Conservation (phyloP, 108 stramenopile species). For the Schizochytrium sp. region DNA sequence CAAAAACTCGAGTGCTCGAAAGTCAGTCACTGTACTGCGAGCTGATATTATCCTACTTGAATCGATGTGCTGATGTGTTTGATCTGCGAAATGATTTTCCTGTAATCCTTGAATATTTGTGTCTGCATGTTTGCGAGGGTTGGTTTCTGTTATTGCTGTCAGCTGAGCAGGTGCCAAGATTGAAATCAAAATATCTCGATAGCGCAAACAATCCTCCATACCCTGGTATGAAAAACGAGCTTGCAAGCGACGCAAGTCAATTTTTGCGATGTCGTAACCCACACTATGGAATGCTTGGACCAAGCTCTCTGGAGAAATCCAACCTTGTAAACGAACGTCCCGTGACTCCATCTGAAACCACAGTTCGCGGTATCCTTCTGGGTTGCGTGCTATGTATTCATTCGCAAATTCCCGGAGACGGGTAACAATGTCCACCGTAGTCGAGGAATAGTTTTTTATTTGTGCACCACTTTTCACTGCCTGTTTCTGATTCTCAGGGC, state of each 20-base stretch:
- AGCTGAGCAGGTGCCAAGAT: background rate
- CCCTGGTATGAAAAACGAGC: background rate
- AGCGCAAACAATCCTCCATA: background rate
- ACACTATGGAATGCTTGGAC: background rate
- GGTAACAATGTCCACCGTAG: background rate
- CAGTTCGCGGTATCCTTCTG: background rate
- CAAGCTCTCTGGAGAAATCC: background rate
- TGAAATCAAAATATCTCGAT: background rate
- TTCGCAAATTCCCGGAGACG: conserved; percentile 26
- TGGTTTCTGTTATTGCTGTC: background rate
- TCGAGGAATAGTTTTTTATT: background rate
- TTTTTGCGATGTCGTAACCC: background rate
- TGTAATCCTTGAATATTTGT: too few species aligned
- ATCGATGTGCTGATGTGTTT: too few species aligned
- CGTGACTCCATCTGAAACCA: conserved; percentile 28
- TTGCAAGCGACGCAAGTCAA: background rate
- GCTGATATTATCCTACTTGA: too few species aligned
- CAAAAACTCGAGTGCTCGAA: too few species aligned
- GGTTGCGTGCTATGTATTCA: background rate
- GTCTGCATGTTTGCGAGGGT: background rate
- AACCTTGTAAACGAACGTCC: background rate
- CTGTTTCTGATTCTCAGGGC: background rate
- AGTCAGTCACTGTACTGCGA: too few species aligned
- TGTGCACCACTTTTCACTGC: background rate
- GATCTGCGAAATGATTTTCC: too few species aligned